phyloP scores from a whole-genome alignment of 2,329 filamentous ascomycete species.

The Nemania diffusa region DNA sequence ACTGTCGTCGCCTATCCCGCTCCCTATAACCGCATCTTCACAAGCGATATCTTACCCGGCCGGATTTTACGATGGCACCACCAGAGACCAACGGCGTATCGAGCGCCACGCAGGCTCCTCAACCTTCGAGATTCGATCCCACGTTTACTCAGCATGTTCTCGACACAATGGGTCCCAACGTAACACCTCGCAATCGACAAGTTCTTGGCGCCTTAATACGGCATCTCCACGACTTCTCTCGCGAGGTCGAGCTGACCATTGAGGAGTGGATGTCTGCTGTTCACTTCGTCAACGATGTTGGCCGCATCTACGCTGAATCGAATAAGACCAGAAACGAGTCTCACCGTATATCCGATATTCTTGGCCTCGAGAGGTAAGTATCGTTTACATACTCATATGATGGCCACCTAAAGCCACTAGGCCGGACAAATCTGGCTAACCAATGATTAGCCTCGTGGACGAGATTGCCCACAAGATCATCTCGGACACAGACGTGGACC shows the following conservation, averaged over 20 bases:
- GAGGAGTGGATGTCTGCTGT: constrained; percentile 83
- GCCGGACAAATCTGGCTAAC: constrained; percentile 21
- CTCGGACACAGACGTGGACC: constrained; percentile 68
- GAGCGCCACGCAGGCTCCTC: constrained; percentile 44
- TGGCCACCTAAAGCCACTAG: neutral
- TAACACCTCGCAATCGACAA: constrained; percentile 70
- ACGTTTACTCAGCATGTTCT: constrained; percentile 80
- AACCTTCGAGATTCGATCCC: constrained; percentile 71
- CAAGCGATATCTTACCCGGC: neutral
- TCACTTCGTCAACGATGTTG: constrained; percentile 78
- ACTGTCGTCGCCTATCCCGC: neutral
- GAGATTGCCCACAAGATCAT: constrained; percentile 73
- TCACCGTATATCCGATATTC: constrained; percentile 76
- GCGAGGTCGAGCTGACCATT: constrained; percentile 79
- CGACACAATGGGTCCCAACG: constrained; percentile 77
- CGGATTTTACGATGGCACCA: constrained; percentile 40
- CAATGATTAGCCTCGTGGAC: constrained; percentile 64
- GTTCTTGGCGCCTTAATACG: constrained; percentile 72
- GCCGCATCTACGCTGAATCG: constrained; percentile 67
- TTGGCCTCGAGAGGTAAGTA: constrained; percentile 76
- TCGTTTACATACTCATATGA: constrained; percentile 13
- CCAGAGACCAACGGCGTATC: constrained; percentile 44
- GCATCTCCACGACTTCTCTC: constrained; percentile 81
- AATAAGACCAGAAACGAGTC: constrained; percentile 77
- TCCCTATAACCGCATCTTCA: neutral